A percentile compares a stretch with the other conserved stretches of the same genome.
Evolutionary conservation across 306 rosid genomes (phyloP).

Genomic region (Sicyos edulis): DNA sequence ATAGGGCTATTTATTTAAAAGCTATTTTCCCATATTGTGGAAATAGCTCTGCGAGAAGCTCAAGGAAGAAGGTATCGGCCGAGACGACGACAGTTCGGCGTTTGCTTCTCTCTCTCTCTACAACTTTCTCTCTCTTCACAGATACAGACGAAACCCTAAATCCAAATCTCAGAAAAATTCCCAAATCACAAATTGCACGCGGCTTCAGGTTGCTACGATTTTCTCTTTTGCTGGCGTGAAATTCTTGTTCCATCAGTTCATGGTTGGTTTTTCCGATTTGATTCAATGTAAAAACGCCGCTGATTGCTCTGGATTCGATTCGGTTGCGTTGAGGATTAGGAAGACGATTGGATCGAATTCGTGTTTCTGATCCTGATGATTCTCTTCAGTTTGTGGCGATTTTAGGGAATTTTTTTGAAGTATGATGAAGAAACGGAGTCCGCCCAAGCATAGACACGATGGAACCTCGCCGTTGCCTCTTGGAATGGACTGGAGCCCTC

Average conservation of each 20-base stretch:
- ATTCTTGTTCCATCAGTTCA: constrained; percentile 12
- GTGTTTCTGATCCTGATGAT: constrained; percentile 18
- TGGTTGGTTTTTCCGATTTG: not conserved
- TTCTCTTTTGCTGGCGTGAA: constrained; percentile 9
- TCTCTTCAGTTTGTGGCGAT: not conserved
- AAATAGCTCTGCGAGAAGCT: constrained; percentile 4
- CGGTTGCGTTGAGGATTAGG: constrained; percentile 8
- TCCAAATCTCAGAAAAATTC: not conserved
- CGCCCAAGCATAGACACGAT: constrained; percentile 68
- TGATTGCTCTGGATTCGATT: constrained; percentile 12
- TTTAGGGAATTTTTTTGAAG: not conserved
- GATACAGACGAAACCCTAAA: not conserved
- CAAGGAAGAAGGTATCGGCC: constrained; percentile 14
- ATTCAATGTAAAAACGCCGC: not conserved
- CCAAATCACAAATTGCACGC: constrained; percentile 7
- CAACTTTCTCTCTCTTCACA: not conserved
- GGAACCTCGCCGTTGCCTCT: constrained; percentile 89
- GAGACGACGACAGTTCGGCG: constrained; percentile 20
- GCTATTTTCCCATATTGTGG: not conserved
- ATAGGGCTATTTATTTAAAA: not conserved
- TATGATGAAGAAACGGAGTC: constrained; percentile 27
- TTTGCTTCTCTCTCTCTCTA: constrained; percentile 15
- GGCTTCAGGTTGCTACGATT: not conserved
- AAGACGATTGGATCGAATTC: constrained; percentile 10
- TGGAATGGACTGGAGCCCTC: constrained; percentile 90